Conservation (phyloP, 352 stramenopile genomes). For the Phytophthora megakarya region DNA sequence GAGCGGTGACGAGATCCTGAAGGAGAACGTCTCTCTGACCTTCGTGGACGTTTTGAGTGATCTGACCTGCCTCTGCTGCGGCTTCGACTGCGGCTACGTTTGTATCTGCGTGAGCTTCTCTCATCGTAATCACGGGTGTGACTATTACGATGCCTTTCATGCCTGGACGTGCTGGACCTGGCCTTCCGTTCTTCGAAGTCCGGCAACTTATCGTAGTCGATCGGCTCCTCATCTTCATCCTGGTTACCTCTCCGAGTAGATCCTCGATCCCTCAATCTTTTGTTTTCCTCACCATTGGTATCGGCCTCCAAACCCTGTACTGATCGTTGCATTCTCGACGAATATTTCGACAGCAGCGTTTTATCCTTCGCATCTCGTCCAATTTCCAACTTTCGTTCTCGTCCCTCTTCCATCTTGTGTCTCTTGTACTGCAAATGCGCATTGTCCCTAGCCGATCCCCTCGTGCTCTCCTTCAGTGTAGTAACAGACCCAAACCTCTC, state of each 20-base stretch:
- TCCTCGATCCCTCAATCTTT: conserved; percentile 5
- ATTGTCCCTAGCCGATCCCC: conserved; percentile 49
- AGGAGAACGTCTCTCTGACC: conserved; percentile 28
- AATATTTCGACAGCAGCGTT: conserved; percentile 64
- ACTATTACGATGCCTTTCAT: conserved; percentile 13
- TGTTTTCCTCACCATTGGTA: conserved; percentile 4
- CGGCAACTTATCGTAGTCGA: conserved; percentile 82
- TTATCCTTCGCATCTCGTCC: conserved; percentile 67
- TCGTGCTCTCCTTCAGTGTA: conserved; percentile 54
- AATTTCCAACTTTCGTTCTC: conserved; percentile 38
- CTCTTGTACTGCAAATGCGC: conserved; percentile 80
- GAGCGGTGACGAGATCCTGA: conserved; percentile 34
- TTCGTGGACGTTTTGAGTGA: conserved; percentile 16
- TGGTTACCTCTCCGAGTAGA: conserved; percentile 14
- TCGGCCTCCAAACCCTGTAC: conserved; percentile 42
- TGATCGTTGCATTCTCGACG: conserved; percentile 57
- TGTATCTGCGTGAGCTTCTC: conserved; percentile 17
- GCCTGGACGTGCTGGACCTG: conserved; percentile 24
- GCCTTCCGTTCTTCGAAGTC: conserved; percentile 62
- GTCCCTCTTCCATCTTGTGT: conserved; percentile 18
- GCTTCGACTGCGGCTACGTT: conserved; percentile 43
- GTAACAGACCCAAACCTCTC: conserved; percentile 66
- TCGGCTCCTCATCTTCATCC: conserved; percentile 63
- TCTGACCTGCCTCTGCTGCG: conserved; percentile 33
- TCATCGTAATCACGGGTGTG: conserved; percentile 14